Conservation (phyloP, 108 stramenopile genomes). For the Nannochloropsis oceanica region DNA sequence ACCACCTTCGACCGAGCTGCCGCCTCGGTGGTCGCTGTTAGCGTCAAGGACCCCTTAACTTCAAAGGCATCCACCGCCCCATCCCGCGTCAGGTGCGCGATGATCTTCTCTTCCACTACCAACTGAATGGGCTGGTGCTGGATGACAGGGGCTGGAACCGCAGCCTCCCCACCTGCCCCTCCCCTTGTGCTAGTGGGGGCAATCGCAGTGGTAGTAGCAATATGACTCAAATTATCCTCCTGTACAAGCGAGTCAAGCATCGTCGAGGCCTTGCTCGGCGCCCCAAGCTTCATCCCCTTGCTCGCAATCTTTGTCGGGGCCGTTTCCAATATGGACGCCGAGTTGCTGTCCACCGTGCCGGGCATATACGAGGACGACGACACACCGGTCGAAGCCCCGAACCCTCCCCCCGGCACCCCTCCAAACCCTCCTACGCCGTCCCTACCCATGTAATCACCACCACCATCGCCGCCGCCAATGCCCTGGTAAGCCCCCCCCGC, state of each 20-base stretch:
- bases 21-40: slow-evolving; percentile 88
- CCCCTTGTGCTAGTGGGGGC: slow-evolving; percentile 4
- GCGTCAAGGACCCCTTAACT: slow-evolving; percentile 85
- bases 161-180: slow-evolving; percentile 40
- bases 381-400: neutral
- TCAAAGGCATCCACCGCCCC: slow-evolving; percentile 75
- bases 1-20: slow-evolving; percentile 61
- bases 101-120: slow-evolving; percentile 74
- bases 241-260: slow-evolving; percentile 84
- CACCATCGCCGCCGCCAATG: slow-evolving; percentile 1
- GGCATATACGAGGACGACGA: neutral
- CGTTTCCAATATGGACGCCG: slow-evolving; percentile 2
- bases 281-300: slow-evolving; percentile 89
- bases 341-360: neutral
- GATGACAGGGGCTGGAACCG: slow-evolving; percentile 28
- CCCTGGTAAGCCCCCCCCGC: slow-evolving; percentile 31
- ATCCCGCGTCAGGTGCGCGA: slow-evolving; percentile 72
- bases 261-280: slow-evolving; percentile 53
- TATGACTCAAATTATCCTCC: slow-evolving; percentile 73
- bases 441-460: slow-evolving; percentile 30
- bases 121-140: slow-evolving; percentile 75
- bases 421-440: slow-evolving; percentile 22
- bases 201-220: neutral
- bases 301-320: slow-evolving; percentile 53
- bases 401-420: neutral